Base-by-base conservation (phyloP, 495 filamentous ascomycete genomes). In the Trichoderma asperelloides region DNA sequence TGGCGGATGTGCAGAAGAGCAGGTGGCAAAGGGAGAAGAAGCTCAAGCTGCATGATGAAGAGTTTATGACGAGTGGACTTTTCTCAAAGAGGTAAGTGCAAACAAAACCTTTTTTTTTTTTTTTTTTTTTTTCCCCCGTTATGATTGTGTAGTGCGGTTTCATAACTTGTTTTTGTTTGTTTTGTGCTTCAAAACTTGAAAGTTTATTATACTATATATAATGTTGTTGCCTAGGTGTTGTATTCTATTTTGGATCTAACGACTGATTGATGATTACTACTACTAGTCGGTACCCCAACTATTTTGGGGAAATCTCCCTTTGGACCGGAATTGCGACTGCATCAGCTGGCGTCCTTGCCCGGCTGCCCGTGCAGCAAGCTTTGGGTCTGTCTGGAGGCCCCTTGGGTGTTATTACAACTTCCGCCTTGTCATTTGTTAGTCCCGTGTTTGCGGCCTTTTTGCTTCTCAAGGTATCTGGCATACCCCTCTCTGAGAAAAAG, bases 261-360 rank as follows among this genome's bases (percentile, higher is more conserved):
- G 9, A 12, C 49, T n/a, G n/a, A n/a, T n/a, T n/a, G n/a, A n/a
- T n/a, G 39, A 64, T 55, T 12, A 21, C 27, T n/a, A n/a, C 41
- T 11, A 8, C 7, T 21, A 51, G 83, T 40, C 75, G 85, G 40
- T 87, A 87, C 75, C 88, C 87, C 7, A 89, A 90, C 67, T 90
- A 90, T 73, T 86, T 87, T 67, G 88, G 88, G 2, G 88, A 91
- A 72, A 78, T 75, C 16, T 86, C 83, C 39, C 71, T 90, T 27
- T 91, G 87, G 88, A 83, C 80, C 0, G 87, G 88, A 0, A 81
- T 88, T 39, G 84, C 86, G 1, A 78, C 80, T 11, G 64, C 77
- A 1, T 78, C 83, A 18, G 81, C 75, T 0, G 83, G 85, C 0
- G 78, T 86, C 9, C 70, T 89, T 64, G 62, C 80, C 2, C 74